Percentiles rank a stretch among this genome's conserved stretches.
Evolutionary conservation across 345 rosid genomes (phyloP).

Genomic region (Melaleuca quinquenervia): DNA sequence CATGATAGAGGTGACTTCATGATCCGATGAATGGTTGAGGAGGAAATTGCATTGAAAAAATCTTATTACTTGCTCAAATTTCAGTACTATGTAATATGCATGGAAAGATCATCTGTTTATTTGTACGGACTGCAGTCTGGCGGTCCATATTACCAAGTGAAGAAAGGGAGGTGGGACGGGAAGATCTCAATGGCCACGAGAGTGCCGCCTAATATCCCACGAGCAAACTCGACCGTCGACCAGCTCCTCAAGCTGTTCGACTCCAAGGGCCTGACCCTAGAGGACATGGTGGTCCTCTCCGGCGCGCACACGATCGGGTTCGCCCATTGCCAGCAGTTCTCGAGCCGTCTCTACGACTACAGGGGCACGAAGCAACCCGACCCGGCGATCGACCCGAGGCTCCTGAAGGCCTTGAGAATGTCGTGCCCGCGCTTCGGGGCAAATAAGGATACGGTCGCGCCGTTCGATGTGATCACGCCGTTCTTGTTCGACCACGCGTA

Average conservation of each 20-base stretch:
- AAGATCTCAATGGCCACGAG: conserved; percentile 48
- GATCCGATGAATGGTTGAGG: too few species aligned
- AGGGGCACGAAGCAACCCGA: conserved; percentile 50
- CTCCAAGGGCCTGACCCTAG: conserved; percentile 51
- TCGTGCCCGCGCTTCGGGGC: conserved; percentile 53
- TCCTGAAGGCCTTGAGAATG: conserved; percentile 62
- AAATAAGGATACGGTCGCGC: conserved; percentile 36
- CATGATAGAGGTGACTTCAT: too few species aligned
- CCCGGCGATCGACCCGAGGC: conserved; percentile 43
- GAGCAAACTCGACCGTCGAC: conserved; percentile 61
- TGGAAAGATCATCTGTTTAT: neutral
- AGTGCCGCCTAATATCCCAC: conserved; percentile 42
- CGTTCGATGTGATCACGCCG: conserved; percentile 70
- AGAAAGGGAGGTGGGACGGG: conserved; percentile 80
- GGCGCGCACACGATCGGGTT: conserved; percentile 88
- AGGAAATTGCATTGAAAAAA: too few species aligned
- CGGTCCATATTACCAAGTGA: conserved; percentile 77
- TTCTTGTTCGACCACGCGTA: conserved; percentile 63
- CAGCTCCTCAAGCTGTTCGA: conserved; percentile 54
- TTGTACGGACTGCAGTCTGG: conserved; percentile 27
- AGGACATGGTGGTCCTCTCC: conserved; percentile 67
- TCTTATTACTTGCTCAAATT: too few species aligned
- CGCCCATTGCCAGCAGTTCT: conserved; percentile 58
- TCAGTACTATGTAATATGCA: too few species aligned
- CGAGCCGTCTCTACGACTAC: conserved; percentile 46